Evolutionary conservation across 768 basidiomycete species (phyloP).

Genomic region (Mycena crocata): DNA sequence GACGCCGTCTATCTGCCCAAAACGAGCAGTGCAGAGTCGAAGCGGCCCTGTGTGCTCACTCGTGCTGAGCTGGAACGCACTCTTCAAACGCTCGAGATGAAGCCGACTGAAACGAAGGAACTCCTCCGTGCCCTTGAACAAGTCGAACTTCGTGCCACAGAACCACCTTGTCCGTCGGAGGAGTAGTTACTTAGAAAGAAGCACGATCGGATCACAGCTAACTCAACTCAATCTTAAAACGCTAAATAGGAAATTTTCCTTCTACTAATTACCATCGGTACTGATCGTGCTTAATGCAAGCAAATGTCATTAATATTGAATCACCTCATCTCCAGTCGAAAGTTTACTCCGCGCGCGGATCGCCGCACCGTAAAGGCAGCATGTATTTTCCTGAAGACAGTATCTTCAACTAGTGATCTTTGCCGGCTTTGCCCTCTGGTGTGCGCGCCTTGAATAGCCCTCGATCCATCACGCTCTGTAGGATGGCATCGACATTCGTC

Average conservation of each 20-base stretch:
- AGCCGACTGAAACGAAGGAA: slow-evolving; percentile 26
- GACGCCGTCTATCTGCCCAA: slow-evolving; percentile 12
- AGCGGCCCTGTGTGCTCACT: neutral
- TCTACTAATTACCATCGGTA: too few species aligned
- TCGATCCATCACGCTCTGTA: slow-evolving; percentile 66
- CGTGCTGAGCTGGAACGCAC: slow-evolving; percentile 15
- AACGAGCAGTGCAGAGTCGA: neutral
- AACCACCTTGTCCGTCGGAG: too few species aligned
- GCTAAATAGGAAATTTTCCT: too few species aligned
- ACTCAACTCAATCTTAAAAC: too few species aligned
- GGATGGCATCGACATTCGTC: slow-evolving; percentile 62
- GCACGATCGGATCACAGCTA: too few species aligned
- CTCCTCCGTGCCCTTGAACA: slow-evolving; percentile 37
- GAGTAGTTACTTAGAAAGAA: neutral
- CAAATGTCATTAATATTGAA: neutral
- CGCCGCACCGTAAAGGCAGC: too few species aligned
- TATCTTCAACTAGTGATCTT: slow-evolving; percentile 47
- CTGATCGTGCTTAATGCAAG: neutral
- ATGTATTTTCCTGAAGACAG: too few species aligned
- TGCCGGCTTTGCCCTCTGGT: slow-evolving; percentile 74
- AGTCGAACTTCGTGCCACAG: slow-evolving; percentile 21
- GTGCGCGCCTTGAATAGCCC: slow-evolving; percentile 79
- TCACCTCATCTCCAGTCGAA: neutral
- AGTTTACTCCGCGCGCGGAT: too few species aligned
- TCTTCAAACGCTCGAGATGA: slow-evolving; percentile 1